Base-by-base conservation (phyloP, 192 early-diverging fungal genomes). In the Gamsiella multidivaricata region DNA sequence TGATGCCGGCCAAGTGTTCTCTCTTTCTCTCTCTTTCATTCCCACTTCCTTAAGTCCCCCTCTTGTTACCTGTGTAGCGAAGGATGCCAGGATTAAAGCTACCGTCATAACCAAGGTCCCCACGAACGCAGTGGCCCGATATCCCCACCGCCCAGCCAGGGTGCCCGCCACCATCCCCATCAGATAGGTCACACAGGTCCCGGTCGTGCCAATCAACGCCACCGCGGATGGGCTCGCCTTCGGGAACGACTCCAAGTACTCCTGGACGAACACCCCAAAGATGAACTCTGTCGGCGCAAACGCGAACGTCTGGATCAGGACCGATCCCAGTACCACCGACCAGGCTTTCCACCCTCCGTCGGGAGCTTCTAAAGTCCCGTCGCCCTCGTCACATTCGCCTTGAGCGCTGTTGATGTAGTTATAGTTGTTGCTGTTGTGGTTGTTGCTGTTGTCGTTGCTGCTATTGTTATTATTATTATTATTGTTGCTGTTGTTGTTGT, bases 51-150 rank as follows among this genome's bases (percentile, higher is more conserved):
- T n/a, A n/a, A n/a, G n/a, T n/a, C n/a, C n/a, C n/a, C n/a, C n/a
- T n/a, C n/a, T 15, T 28, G 1, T 54, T 56, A 72, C 70, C 68
- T 78, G 23, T 18, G 63, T 81, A 2, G 82, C 61, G 56, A 86
- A 84, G 4, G 81, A 81, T 6, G 87, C 79, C 41, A 87, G 43
- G 28, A 82, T 39, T 15, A 87, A 65, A 17, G 83, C 62, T 3
- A 66, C 14, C 12, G 78, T 54, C 53, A 79, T 74, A 17, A 85
- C 33, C 17, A 75, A 18, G 11, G 73, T 79, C 4, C 90, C 90
- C 3, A 69, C 65, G 18, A 70, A 20, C 1, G 80, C 46, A 51
- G 86, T 82, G 29, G 69, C 45, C 15, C 82, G 58, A 60, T 83
- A 86, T 0, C 88, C 88, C 69, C 82, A 85, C 22, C 58, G 54